Evolutionary conservation across 306 rosid species (phyloP).

Genomic region (Fragaria vesca): DNA sequence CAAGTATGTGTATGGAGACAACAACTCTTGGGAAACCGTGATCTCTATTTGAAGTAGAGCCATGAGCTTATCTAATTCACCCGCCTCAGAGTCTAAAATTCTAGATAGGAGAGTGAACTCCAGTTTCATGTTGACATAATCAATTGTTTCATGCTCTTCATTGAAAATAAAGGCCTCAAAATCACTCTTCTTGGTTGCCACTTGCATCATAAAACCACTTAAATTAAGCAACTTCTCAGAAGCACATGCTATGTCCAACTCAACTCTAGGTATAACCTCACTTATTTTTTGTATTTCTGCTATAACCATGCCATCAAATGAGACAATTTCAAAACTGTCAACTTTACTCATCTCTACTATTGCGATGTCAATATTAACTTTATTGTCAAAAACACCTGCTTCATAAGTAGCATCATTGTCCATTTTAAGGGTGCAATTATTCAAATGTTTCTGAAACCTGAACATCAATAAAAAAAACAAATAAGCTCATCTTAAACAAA

Average conservation of each 20-base stretch:
- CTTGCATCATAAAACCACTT: constrained; percentile 61
- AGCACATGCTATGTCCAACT: constrained; percentile 55
- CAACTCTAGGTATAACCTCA: constrained; percentile 42
- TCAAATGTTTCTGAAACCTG: constrained; percentile 28
- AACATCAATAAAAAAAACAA: constrained; percentile 22
- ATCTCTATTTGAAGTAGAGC: constrained; percentile 45
- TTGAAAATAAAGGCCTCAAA: constrained; percentile 49
- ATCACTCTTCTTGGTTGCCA: constrained; percentile 60
- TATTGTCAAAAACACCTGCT: constrained; percentile 26
- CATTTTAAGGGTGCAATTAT: constrained; percentile 34
- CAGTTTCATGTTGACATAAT: constrained; percentile 44
- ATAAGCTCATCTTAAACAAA: neutral
- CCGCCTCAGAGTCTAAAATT: constrained; percentile 67
- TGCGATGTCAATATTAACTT: constrained; percentile 15
- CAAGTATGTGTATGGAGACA: constrained; percentile 34
- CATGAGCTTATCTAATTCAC: constrained; percentile 53
- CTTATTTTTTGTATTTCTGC: constrained; percentile 35
- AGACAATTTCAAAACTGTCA: constrained; percentile 27
- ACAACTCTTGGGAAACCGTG: constrained; percentile 35
- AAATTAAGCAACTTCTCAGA: constrained; percentile 78
- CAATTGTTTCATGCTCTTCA: constrained; percentile 36
- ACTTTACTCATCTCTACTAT: constrained; percentile 25
- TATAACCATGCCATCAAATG: constrained; percentile 25
- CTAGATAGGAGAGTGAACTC: constrained; percentile 68
- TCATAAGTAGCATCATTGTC: constrained; percentile 36